Evolutionary conservation across 495 filamentous ascomycete species (phyloP).

Genomic region (Penicillium verhagenii): DNA sequence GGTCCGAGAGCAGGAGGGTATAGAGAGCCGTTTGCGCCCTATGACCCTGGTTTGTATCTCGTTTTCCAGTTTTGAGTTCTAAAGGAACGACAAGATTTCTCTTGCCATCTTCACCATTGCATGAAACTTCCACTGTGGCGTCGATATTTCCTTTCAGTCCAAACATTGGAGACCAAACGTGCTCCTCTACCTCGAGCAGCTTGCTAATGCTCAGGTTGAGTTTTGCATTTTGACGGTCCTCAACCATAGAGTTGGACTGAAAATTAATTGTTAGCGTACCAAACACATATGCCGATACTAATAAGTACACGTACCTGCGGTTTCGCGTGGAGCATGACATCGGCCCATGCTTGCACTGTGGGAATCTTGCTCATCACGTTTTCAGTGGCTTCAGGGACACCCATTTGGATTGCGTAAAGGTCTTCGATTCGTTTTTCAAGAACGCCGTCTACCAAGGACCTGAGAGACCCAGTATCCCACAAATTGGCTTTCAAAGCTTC

Average conservation of each 20-base stretch:
- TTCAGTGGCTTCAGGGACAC: slow-evolving; percentile 65
- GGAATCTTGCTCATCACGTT: slow-evolving; percentile 77
- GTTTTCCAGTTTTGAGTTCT: slow-evolving; percentile 91
- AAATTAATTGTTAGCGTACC: slow-evolving; percentile 6
- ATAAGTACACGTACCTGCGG: slow-evolving; percentile 58
- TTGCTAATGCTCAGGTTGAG: slow-evolving; percentile 85
- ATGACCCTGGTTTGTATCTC: slow-evolving; percentile 69
- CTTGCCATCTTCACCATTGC: slow-evolving; percentile 60
- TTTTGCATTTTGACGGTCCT: slow-evolving; percentile 70
- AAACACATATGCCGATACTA: background rate
- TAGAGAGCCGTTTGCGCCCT: slow-evolving; percentile 94
- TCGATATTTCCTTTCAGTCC: slow-evolving; percentile 97
- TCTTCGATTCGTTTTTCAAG: slow-evolving; percentile 75
- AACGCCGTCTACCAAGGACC: slow-evolving; percentile 59
- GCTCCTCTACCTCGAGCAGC: slow-evolving; percentile 93
- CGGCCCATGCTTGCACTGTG: slow-evolving; percentile 79
- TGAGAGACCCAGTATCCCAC: slow-evolving; percentile 71
- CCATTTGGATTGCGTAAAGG: slow-evolving; percentile 78
- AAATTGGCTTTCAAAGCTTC: slow-evolving; percentile 78
- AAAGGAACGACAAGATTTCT: slow-evolving; percentile 83
- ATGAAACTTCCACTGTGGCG: slow-evolving; percentile 90
- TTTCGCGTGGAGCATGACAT: slow-evolving; percentile 67
- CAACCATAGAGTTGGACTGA: slow-evolving; percentile 69
- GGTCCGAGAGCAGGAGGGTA: slow-evolving; percentile 86
- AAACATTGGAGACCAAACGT: slow-evolving; percentile 96